A percentile compares a stretch with the other conserved stretches of the same genome.
Evolutionary conservation across 2,329 filamentous ascomycete genomes (phyloP).

Genomic region (Chrysoporthe puriensis): DNA sequence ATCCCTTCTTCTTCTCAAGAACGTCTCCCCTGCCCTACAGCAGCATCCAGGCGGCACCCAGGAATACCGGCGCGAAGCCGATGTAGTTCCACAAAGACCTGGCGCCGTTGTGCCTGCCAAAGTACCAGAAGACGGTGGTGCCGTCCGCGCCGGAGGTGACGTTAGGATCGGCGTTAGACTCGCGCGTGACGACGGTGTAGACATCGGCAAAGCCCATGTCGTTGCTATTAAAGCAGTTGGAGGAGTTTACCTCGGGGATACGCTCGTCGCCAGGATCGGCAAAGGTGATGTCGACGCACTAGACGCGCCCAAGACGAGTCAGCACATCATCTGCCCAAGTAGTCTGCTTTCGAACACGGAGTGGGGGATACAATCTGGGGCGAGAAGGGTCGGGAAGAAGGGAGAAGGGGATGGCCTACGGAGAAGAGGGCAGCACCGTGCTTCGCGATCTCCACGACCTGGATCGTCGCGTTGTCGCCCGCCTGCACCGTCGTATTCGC

Average conservation of each 20-base stretch:
- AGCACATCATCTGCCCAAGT: not conserved
- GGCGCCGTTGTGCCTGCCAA: constrained; percentile 31
- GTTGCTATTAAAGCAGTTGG: constrained; percentile 88
- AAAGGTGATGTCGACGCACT: constrained; percentile 97
- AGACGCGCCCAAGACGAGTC: not conserved
- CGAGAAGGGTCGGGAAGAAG: not conserved
- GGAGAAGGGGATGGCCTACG: constrained; percentile 50
- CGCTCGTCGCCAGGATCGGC: constrained; percentile 71
- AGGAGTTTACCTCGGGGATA: constrained; percentile 72
- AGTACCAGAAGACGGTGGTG: constrained; percentile 34
- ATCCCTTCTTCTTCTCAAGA: not conserved
- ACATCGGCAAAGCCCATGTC: constrained; percentile 77
- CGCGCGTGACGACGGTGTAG: constrained; percentile 66
- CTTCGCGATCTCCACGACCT: constrained; percentile 79
- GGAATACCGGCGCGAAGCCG: constrained; percentile 48
- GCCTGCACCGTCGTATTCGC: constrained; percentile 69
- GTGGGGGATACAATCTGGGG: no score
- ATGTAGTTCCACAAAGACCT: constrained; percentile 36
- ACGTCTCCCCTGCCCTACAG: not conserved
- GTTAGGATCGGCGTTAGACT: constrained; percentile 42
- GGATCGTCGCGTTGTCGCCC: constrained; percentile 90
- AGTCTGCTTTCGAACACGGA: no score
- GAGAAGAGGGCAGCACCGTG: constrained; percentile 85
- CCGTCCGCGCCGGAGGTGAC: constrained; percentile 37
- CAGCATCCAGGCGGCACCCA: constrained; percentile 43